Percentiles rank a stretch among this genome's conserved stretches.
Evolutionary conservation across 1,139 yeast species (phyloP).

Genomic region (Suzukiozyma palmioleophila): DNA sequence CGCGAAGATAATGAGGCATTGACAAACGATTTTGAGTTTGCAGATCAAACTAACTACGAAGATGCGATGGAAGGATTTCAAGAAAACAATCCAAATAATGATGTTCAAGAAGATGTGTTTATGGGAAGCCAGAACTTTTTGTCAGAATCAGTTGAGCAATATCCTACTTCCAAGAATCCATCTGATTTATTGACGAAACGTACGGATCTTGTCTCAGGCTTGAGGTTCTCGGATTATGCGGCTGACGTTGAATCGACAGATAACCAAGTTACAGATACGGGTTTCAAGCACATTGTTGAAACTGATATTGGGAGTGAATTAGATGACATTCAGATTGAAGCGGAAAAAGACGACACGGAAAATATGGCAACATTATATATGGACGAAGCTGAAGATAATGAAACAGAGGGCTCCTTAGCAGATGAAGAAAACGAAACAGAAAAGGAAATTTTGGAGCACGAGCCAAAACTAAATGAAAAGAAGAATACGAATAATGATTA

Average conservation of each 20-base stretch:
- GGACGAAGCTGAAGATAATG: conserved; percentile 15
- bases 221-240: conserved; percentile 14
- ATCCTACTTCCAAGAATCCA: no score
- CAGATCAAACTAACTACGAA: conserved; percentile 1
- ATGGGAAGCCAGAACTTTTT: no score
- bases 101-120: no score
- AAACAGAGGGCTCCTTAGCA: conserved; percentile 27
- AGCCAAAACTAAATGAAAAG: conserved; percentile 5
- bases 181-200: no score
- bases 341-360: conserved; percentile 5
- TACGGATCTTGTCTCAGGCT: neutral
- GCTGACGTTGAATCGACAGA: conserved; percentile 20
- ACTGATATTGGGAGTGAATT: conserved; percentile 4
- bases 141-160: no score
- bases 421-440: conserved; percentile 17
- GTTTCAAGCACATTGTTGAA: conserved; percentile 5
- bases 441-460: conserved; percentile 5
- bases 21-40: neutral
- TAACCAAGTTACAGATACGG: conserved; percentile 7
- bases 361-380: conserved; percentile 9
- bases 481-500: conserved; percentile 5
- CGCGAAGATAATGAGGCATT: no score
- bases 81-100: neutral
- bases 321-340: conserved; percentile 2
- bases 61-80: conserved; percentile 7